Conservation (phyloP, 176 grass and related monocot species). For the Urochloa ruziziensis region DNA sequence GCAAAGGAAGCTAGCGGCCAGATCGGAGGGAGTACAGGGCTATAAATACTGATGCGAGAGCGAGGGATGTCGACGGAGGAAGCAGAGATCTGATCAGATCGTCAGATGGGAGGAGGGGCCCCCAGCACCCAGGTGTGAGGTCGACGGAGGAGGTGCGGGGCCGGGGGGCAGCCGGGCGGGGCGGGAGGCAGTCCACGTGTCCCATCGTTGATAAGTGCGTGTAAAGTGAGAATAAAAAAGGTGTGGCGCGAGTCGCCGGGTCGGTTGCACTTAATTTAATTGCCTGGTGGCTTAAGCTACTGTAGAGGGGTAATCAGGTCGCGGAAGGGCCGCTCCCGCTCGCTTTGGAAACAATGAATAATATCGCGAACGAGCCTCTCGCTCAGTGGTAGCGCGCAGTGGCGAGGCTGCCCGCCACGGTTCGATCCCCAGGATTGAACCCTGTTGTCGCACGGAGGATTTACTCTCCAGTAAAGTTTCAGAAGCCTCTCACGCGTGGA, state of each 20-base stretch:
- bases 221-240: background rate
- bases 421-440: too few relatives aligned
- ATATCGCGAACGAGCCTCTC: too few relatives aligned
- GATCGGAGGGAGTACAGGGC: background rate
- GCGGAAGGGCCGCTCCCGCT: too few relatives aligned
- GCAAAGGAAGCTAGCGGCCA: background rate
- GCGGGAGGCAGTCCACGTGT: slow-evolving; percentile 42
- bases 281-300: too few relatives aligned
- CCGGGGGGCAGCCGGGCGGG: background rate
- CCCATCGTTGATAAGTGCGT: background rate
- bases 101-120: background rate
- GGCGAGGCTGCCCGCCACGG: too few relatives aligned
- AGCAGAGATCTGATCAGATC: background rate
- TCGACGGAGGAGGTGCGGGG: slow-evolving; percentile 20
- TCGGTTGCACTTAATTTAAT: background rate
- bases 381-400: too few relatives aligned
- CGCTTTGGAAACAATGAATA: too few relatives aligned
- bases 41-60: slow-evolving; percentile 38
- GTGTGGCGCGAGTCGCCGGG: slow-evolving; percentile 13
- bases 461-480: too few relatives aligned
- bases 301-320: too few relatives aligned
- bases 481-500: too few relatives aligned
- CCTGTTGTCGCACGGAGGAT: too few relatives aligned
- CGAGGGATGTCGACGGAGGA: slow-evolving; percentile 20
- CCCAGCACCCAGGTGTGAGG: slow-evolving; percentile 9